Conservation (phyloP, 768 basidiomycete genomes). For the Tylopilus vinaceipallidus region DNA sequence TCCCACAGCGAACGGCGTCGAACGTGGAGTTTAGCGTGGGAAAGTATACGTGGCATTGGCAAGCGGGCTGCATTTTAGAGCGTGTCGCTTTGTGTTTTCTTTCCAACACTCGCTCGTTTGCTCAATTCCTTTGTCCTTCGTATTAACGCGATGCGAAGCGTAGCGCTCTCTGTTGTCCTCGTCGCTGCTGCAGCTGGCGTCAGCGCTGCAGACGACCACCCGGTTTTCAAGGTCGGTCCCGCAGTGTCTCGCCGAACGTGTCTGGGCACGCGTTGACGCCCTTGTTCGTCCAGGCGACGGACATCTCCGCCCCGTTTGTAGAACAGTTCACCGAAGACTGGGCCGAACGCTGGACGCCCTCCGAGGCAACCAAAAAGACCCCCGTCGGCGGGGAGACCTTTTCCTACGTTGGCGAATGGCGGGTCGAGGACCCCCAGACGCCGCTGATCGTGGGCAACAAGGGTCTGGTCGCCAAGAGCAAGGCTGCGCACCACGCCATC, state of each 20-base stretch:
- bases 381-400: slow-evolving; percentile 94
- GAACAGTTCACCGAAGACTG: slow-evolving; percentile 96
- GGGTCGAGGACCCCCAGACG: slow-evolving; percentile 82
- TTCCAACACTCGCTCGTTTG: slow-evolving; percentile 36
- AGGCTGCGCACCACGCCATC: slow-evolving; percentile 98
- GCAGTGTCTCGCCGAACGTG: too few species aligned
- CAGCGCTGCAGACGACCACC: slow-evolving; percentile 59
- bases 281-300: slow-evolving; percentile 55
- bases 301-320: slow-evolving; percentile 84
- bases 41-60: slow-evolving; percentile 46
- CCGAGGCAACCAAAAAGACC: slow-evolving; percentile 97
- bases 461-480: slow-evolving; percentile 93
- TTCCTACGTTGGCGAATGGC: slow-evolving; percentile 97
- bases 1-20: slow-evolving; percentile 10
- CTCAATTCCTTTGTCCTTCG: slow-evolving; percentile 55
- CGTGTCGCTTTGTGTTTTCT: slow-evolving; percentile 16
- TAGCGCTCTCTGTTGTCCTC: slow-evolving; percentile 74
- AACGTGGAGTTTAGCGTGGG: slow-evolving; percentile 29
- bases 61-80: slow-evolving; percentile 37
- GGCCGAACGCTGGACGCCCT: slow-evolving; percentile 91
- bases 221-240: slow-evolving; percentile 66
- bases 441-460: slow-evolving; percentile 81
- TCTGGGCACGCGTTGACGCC: slow-evolving; percentile 4
- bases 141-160: slow-evolving; percentile 75
- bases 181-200: slow-evolving; percentile 65